phyloP scores from a whole-genome alignment of 2,329 filamentous ascomycete species.

The Xylaria sp. region DNA sequence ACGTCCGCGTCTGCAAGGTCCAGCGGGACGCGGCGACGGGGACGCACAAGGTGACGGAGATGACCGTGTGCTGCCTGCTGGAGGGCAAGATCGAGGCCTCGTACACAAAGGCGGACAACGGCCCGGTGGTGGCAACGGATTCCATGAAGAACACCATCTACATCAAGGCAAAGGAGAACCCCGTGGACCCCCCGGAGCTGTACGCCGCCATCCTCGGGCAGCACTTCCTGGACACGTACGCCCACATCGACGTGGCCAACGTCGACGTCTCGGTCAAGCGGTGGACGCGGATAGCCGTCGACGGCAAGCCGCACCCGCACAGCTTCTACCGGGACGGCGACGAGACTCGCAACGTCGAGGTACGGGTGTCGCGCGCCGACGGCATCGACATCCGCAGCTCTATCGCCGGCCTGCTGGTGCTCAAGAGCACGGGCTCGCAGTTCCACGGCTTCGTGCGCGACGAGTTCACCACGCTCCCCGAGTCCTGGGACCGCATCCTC shows the following conservation, averaged over 20 bases:
- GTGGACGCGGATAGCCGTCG: slow-evolving; percentile 89
- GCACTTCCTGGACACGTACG: slow-evolving; percentile 89
- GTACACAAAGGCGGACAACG: slow-evolving; percentile 95
- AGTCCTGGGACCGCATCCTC: slow-evolving; percentile 94
- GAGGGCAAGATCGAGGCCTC: slow-evolving; percentile 91
- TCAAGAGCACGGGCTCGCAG: slow-evolving; percentile 96
- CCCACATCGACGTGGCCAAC: slow-evolving; percentile 87
- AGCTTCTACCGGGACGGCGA: slow-evolving; percentile 91
- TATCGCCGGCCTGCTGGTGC: slow-evolving; percentile 83
- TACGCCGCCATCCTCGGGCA: slow-evolving; percentile 85
- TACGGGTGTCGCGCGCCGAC: slow-evolving; percentile 70
- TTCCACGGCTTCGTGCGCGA: slow-evolving; percentile 96
- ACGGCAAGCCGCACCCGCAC: slow-evolving; percentile 92
- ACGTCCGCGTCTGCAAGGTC: slow-evolving; percentile 97
- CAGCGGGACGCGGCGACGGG: slow-evolving; percentile 80
- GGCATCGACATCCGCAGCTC: slow-evolving; percentile 81
- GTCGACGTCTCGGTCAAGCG: slow-evolving; percentile 85
- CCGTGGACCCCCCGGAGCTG: slow-evolving; percentile 91
- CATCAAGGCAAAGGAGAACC: slow-evolving; percentile 93
- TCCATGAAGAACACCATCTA: slow-evolving; percentile 98
- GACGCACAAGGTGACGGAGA: slow-evolving; percentile 87
- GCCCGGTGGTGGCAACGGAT: slow-evolving; percentile 93
- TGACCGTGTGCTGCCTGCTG: slow-evolving; percentile 92
- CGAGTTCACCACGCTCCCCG: slow-evolving; percentile 89
- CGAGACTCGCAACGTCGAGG: slow-evolving; percentile 87